Evolutionary conservation across 2,329 filamentous ascomycete species (phyloP), one percentile per base, ranked within the genome.

Genomic region (Chrysosporium queenslandicum): DNA sequence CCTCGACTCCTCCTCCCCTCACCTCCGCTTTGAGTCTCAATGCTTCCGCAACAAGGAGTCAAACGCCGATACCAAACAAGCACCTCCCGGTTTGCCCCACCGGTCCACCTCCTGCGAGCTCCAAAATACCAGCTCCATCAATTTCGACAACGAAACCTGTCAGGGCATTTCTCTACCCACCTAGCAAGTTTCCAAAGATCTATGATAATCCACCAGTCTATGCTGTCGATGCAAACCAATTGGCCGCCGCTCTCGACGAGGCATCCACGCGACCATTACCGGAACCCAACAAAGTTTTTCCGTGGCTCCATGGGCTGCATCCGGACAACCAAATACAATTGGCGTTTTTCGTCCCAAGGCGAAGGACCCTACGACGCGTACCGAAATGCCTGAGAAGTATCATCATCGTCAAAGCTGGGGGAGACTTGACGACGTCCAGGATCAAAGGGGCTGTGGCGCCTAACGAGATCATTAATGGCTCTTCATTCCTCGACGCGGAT

Each of bases 281-380:
- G 5, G 82, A 91, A 52, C 82, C 92, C 0, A 80, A 84, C n/a
- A 77, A 82, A 55, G 87, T 97, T 56, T 98, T 97, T 63, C 92
- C 92, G 1, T 98, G 92, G 92, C 76, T 96, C 21, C 92, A 98
- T 70, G 92, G 92, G 21, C 73, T 97, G 37, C 90, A 97, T 63
- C 83, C 87, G 0, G 81, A 85, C 56, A 98, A 98, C 64, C 82
- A 87, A 55, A 78, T 95, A 50, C 92, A 98, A 64, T 78, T 92
- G 56, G 80, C 86, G 5, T 97, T 96, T 73, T 97, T 98, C 67
- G 81, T 83, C 48, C 83, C 86, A 23, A 80, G 87, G 56, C 83
- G 83, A 62, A 85, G 82, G 55, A 75, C 79, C n/a, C 70, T 85
- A 47, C 77, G 86, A 43, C 83, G 78, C 59, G 81, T 82, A 1